Base-by-base conservation (phyloP, 331 rosid species). In the Erythrophleum ivorense region DNA sequence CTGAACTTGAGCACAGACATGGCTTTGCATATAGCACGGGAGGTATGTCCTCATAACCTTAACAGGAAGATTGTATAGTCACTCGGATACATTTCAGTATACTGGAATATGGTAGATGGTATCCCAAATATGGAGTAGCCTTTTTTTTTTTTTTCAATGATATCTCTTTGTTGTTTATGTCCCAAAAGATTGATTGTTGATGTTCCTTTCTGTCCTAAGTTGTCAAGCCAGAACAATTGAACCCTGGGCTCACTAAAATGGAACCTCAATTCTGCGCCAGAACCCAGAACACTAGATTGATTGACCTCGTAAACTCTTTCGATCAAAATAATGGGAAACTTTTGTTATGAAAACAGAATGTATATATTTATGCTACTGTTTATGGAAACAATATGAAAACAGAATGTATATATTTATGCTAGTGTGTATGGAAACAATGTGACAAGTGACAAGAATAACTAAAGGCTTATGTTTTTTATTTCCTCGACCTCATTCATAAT, bases 1-100 rank as follows among this genome's bases (percentile, higher is more conserved):
- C 89, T 96, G 83, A 96, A 94, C 79, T 89, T 94, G 90, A 96
- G 99, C 90, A 96, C 99, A n/a, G 96, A 91, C 81, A 91, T 91
- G 96, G 96, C 96, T 77, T 80, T 91, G 69, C 93, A 91, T 77
- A 91, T 91, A 55, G 91, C 76, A 49, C 76, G 76, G 29, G 99
- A 94, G 97, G 98, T 95, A 24, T 75, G 90, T 82, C 57, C 73
- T 77, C 65, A 19, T 62, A 40, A 12, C 54, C 64, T 3, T 24
- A 24, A 8, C 64, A 24, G 77, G 52, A 76, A 43, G 65, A 74
- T 68, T 84, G 11, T 24, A 24, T 78, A 50, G 41, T 29, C 38
- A 82, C 55, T 63, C 59, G 55, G 33, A n/a, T 45, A n/a, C 43
- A 48, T 5, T 46, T 45, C 24, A 4, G 43, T 46, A 66, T 16